Evolutionary conservation across 345 rosid species (phyloP).

Genomic region (Mercurialis annua): DNA sequence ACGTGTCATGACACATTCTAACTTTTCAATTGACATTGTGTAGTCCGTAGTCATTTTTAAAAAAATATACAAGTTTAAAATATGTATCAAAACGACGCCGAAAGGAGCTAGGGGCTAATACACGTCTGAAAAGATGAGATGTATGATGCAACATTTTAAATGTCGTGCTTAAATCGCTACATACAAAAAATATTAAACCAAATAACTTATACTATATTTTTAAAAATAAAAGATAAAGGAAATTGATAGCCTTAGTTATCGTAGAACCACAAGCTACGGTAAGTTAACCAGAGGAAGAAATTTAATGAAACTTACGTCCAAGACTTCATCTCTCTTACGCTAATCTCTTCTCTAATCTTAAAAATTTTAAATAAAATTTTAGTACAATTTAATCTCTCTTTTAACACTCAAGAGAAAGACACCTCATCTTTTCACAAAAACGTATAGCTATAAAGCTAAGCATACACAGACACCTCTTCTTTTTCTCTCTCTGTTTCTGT

Average conservation of each 20-base stretch:
- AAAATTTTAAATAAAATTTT: neutral
- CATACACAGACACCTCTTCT: conserved; percentile 34
- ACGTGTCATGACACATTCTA: too few species aligned
- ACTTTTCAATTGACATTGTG: too few species aligned
- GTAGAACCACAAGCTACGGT: conserved; percentile 28
- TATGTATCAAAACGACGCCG: too few species aligned
- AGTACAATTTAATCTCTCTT: neutral
- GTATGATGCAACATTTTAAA: too few species aligned
- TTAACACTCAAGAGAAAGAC: conserved; percentile 19
- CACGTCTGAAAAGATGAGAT: too few species aligned
- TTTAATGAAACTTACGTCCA: conserved; percentile 30
- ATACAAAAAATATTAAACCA: too few species aligned
- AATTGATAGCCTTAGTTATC: neutral
- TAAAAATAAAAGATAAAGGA: neutral
- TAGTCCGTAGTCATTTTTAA: too few species aligned
- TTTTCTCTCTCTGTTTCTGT: conserved; percentile 32
- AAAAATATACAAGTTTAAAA: too few species aligned
- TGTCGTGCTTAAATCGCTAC: too few species aligned
- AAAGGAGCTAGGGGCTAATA: too few species aligned
- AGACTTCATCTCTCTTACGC: neutral
- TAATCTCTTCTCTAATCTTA: conserved; percentile 8
- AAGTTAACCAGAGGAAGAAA: conserved; percentile 15
- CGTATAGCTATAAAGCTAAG: conserved; percentile 36
- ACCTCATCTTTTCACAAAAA: conserved; percentile 43
- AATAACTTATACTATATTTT: too few species aligned